phyloP scores from a whole-genome alignment of 2,329 filamentous ascomycete species.

The Phyllosticta paracitricarpa region DNA sequence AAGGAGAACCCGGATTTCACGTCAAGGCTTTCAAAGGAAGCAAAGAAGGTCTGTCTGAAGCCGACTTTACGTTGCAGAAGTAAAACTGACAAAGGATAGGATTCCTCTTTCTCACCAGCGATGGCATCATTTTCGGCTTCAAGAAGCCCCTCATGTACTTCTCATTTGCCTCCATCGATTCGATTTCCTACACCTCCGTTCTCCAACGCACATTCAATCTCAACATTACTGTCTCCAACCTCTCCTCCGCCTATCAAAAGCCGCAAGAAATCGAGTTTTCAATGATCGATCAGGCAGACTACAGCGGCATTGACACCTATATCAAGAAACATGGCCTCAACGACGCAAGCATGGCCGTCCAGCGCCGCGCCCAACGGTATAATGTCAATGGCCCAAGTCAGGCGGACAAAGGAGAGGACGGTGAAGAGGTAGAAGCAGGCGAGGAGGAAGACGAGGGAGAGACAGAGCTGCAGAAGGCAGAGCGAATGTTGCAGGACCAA shows the following conservation, averaged over 20 bases:
- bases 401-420: constrained; percentile 15
- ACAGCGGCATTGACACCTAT: constrained; percentile 51
- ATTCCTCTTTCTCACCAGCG: constrained; percentile 52
- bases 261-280: constrained; percentile 51
- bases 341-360: constrained; percentile 53
- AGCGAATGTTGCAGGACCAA: constrained; percentile 23
- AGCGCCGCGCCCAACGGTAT: constrained; percentile 49
- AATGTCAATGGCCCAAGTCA: constrained; percentile 36
- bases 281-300: constrained; percentile 57
- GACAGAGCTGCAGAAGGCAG: constrained; percentile 30
- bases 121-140: constrained; percentile 54
- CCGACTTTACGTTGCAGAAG: not conserved
- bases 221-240: constrained; percentile 29
- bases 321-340: constrained; percentile 51
- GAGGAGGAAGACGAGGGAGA: constrained; percentile 24
- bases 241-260: constrained; percentile 19
- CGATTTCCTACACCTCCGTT: constrained; percentile 54
- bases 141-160: constrained; percentile 57
- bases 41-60: constrained; percentile 46
- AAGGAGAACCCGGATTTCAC: constrained; percentile 53
- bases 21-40: constrained; percentile 54
- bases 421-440: constrained; percentile 7
- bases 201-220: constrained; percentile 58
- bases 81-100: constrained; percentile 29
- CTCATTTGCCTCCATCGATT: constrained; percentile 48